These are phyloP conservation scores for Oldenlandia corymbosa DNA, from an alignment of 257 asterid genomes.

Conservation along the genomic window DNA sequence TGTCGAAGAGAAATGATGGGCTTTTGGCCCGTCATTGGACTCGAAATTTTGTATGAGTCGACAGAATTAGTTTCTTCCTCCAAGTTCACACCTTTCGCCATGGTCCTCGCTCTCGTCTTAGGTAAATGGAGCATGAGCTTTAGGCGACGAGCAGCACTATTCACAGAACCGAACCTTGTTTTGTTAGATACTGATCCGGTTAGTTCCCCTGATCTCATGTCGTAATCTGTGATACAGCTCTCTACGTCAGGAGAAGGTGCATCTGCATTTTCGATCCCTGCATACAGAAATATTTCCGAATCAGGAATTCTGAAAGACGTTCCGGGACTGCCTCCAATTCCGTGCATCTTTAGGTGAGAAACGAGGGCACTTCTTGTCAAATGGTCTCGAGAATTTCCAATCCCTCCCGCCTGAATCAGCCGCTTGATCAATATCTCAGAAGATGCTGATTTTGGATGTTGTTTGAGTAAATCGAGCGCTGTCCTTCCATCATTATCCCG, in stretches of 20 bases:
- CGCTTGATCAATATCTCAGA: slow-evolving; percentile 67
- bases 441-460: slow-evolving; percentile 50
- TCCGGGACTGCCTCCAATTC: slow-evolving; percentile 73
- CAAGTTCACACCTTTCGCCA: slow-evolving; percentile 12
- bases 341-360: slow-evolving; percentile 54
- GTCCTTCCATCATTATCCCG: slow-evolving; percentile 66
- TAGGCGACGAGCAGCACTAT: slow-evolving; percentile 39
- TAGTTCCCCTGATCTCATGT: slow-evolving; percentile 51
- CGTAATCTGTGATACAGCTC: slow-evolving; percentile 34
- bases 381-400: slow-evolving; percentile 36
- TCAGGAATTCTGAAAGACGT: slow-evolving; percentile 73
- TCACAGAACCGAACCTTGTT: slow-evolving; percentile 35
- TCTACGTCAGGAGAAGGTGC: slow-evolving; percentile 33
- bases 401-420: slow-evolving; percentile 73
- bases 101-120: slow-evolving; percentile 27
- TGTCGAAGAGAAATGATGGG: slow-evolving; percentile 59
- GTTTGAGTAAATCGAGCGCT: slow-evolving; percentile 68
- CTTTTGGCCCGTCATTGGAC: slow-evolving; percentile 18
- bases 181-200: slow-evolving; percentile 23
- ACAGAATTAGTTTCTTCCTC: slow-evolving; percentile 41
- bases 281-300: slow-evolving; percentile 53
- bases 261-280: slow-evolving; percentile 42
- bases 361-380: slow-evolving; percentile 37
- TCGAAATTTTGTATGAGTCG: slow-evolving; percentile 27
- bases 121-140: slow-evolving; percentile 47